phyloP scores from a whole-genome alignment of 441 rosid genomes.

The Aleurites moluccanus region DNA sequence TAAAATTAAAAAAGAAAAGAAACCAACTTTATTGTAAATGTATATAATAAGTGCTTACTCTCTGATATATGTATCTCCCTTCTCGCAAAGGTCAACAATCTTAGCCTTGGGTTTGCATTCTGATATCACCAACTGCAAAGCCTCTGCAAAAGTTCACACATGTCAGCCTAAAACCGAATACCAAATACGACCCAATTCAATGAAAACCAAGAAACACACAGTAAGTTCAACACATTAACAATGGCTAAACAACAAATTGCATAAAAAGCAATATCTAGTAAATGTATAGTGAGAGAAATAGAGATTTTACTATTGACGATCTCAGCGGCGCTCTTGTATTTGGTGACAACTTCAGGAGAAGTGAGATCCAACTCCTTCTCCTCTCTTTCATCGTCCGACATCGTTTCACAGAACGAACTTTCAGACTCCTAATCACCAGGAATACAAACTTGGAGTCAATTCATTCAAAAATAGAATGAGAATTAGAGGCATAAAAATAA shows the following conservation, averaged over 20 bases:
- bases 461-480: neutral
- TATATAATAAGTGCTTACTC: conserved; percentile 54
- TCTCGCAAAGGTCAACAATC: conserved; percentile 92
- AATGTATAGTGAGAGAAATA: neutral
- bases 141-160: conserved; percentile 56
- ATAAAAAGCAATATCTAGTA: neutral
- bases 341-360: conserved; percentile 90
- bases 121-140: conserved; percentile 70
- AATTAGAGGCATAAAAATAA: neutral
- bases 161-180: neutral
- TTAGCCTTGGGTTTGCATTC: conserved; percentile 81
- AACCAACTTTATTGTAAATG: neutral
- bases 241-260: no score
- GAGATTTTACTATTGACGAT: conserved; percentile 72
- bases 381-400: conserved; percentile 98
- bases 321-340: conserved; percentile 96
- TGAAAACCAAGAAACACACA: no score
- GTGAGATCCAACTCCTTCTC: conserved; percentile 95
- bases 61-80: conserved; percentile 77
- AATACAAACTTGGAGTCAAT: neutral
- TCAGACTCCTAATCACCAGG: neutral
- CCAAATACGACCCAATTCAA: neutral
- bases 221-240: no score
- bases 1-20: no score
- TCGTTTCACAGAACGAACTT: conserved; percentile 36